Percentiles rank a stretch among this genome's conserved stretches.
Conservation (phyloP, 306 rosid genomes). For the Inga leiocalycina region DNA sequence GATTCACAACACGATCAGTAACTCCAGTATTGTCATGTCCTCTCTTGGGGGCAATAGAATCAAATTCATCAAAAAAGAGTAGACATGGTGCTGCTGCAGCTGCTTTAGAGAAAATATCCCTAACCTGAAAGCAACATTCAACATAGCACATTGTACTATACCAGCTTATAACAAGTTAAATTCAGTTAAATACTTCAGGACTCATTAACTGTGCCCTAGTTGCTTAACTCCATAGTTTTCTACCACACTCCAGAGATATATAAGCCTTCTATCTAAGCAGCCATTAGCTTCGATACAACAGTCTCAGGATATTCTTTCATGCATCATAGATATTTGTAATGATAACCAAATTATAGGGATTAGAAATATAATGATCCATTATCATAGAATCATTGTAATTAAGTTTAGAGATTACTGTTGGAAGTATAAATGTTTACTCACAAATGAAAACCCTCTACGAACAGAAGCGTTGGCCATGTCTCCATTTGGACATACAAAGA, state of each 20-base stretch:
- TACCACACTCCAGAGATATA: not conserved
- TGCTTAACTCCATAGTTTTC: not conserved
- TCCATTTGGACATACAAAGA: conserved; percentile 24
- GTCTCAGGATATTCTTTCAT: not conserved
- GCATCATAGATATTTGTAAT: not conserved
- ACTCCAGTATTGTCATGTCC: conserved; percentile 99
- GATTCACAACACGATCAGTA: conserved; percentile 97
- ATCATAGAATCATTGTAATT: not conserved
- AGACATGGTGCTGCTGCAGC: conserved; percentile 96
- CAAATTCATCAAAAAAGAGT: conserved; percentile 95
- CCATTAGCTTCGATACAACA: conserved; percentile 9
- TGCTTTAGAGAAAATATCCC: conserved; percentile 94
- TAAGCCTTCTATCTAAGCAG: conserved; percentile 25
- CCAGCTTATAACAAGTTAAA: not conserved
- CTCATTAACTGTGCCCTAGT: not conserved
- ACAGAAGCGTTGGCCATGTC: conserved; percentile 25
- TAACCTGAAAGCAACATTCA: conserved; percentile 69
- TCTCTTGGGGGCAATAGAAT: conserved; percentile 97
- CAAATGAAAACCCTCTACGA: not conserved
- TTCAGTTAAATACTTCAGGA: not conserved
- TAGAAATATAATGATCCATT: not conserved
- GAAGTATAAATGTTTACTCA: not conserved
- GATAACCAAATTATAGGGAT: not conserved
- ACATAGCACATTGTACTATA: not conserved
- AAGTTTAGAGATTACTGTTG: not conserved